phyloP scores from a whole-genome alignment of 2,329 filamentous ascomycete genomes.

The Bretziella fagacearum region DNA sequence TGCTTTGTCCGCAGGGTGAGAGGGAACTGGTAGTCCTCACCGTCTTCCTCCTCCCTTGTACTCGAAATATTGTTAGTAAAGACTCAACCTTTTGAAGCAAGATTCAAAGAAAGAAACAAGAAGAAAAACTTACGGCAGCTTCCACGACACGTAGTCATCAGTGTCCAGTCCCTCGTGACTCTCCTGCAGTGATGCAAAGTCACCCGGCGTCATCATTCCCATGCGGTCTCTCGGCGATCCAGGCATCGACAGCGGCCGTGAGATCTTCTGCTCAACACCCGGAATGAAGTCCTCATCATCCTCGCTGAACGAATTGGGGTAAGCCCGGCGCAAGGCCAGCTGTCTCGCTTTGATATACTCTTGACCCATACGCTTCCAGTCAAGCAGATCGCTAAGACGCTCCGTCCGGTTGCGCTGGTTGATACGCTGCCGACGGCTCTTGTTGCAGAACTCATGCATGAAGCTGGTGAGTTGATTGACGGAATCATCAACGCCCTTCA shows the following conservation, averaged over 20 bases:
- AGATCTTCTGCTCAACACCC: constrained; percentile 87
- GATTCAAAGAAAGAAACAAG: too few relatives aligned
- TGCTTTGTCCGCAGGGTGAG: constrained; percentile 40
- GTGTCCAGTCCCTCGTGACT: constrained; percentile 83
- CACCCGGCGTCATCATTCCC: constrained; percentile 97
- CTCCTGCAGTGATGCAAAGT: constrained; percentile 93
- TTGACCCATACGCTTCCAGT: constrained; percentile 99
- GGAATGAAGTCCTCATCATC: constrained; percentile 82
- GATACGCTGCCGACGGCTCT: constrained; percentile 91
- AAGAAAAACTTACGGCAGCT: constrained; percentile 63
- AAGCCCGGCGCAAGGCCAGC: constrained; percentile 76
- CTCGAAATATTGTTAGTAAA: constrained; percentile 29
- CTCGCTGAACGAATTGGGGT: constrained; percentile 72
- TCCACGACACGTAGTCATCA: constrained; percentile 97
- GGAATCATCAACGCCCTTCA: constrained; percentile 91
- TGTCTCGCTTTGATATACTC: constrained; percentile 97
- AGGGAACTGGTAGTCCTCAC: constrained; percentile 50
- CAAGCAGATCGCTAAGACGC: constrained; percentile 79
- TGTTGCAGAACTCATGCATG: constrained; percentile 87
- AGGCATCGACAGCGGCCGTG: constrained; percentile 80
- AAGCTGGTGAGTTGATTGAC: constrained; percentile 73
- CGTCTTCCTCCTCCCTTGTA: constrained; percentile 89
- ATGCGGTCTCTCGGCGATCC: constrained; percentile 79
- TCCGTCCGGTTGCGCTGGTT: constrained; percentile 97
- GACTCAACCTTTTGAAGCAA: too few relatives aligned